Base-by-base conservation (phyloP, 2,329 filamentous ascomycete species). In the Fusarium sp. region DNA sequence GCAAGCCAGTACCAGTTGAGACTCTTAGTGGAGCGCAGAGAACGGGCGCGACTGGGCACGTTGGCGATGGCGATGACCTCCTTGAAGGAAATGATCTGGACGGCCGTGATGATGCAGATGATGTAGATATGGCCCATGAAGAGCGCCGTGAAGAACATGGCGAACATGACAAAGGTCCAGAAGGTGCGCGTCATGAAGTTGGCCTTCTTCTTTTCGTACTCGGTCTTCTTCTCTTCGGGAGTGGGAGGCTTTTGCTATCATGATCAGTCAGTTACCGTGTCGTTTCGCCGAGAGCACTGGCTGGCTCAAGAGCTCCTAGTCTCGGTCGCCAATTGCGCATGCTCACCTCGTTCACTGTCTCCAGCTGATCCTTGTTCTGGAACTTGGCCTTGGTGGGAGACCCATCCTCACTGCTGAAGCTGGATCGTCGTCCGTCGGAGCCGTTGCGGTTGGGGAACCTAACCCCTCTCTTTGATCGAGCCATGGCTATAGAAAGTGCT, bases 1-100 rank as follows among this genome's bases (percentile, higher is more conserved):
- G 95, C 97, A 64, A 99, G 89, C 87, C 97, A 99, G 84, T 99
- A 99, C 97, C 97, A 99, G 85, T 98, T 98, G 78, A 99, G 87
- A 76, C 94, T 95, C 87, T 98, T 98, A 76, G 96, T 98, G 78
- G 97, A 97, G 68, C 93, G 93, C 71, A 99, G 88, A 82, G 96
- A 95, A 80, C 96, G 93, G 73, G 95, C 95, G 80, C 94, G 92
- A 83, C 94, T 97, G 64, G 97, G 95, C 9, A 98, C 95, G 82
- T 96, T 97, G 77, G 96, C 94, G 80, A 99, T 98, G 74, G 96
- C 95, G 81, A 99, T 98, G 80, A 99, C 97, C 85, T 99, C 97
- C 87, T 98, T 98, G 91, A 98, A 99, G 66, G 94, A 98, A 78
- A 99, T 90, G 82, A 99, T 96, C 85, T 99, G 97, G 71, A 99